Evolutionary conservation across 106 monocot genomes (phyloP), one percentile per base, ranked within the genome.

Genomic region (Acanthochlamys bracteata): DNA sequence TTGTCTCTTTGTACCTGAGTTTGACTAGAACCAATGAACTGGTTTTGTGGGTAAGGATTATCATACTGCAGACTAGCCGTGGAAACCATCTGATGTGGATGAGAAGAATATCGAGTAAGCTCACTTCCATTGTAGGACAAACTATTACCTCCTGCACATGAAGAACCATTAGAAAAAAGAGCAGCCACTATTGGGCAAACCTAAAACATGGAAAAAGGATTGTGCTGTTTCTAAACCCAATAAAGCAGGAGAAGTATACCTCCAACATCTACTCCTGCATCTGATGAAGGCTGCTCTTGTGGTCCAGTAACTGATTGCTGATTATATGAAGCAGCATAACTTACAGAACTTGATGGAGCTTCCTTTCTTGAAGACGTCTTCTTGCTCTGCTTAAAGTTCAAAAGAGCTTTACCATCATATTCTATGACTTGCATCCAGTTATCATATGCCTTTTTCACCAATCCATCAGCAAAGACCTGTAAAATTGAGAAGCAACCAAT

Each of bases 401-500:
- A 42, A 54, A 84, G 74, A 47, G 71, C 80, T 52, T 74, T 77
- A 23, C 74, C 84, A 63, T 80, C 84, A 71, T 84, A 84, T 64
- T 84, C 80, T 43, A 84, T 42, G 24, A 80, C 84, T 60, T 80
- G 59, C 76, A 53, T 64, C 84, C 84, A 84, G 55, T 84, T 80
- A 54, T 84, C 80, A 76, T 79, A 80, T 63, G 79, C 79, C 46
- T 67, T 80, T 60, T 84, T 84, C 27, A 84, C 76, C 33, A 84
- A 64, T 24, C 66, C 51, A 68, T 84, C 84, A 7, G 53, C 84
- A 74, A 80, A 77, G 10, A 74, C 65, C 84, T 84, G 69, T 6
- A 69, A 46, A 55, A 51, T 10, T 46, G n/a, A 61, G 41, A 9
- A 16, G 13, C 3, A 19, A 41, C 17, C 49, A 14, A 12, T 49